Percentiles rank a stretch among this genome's conserved stretches.
Evolutionary conservation across 441 rosid genomes (phyloP).

Genomic region (Monsonia emarginata): DNA sequence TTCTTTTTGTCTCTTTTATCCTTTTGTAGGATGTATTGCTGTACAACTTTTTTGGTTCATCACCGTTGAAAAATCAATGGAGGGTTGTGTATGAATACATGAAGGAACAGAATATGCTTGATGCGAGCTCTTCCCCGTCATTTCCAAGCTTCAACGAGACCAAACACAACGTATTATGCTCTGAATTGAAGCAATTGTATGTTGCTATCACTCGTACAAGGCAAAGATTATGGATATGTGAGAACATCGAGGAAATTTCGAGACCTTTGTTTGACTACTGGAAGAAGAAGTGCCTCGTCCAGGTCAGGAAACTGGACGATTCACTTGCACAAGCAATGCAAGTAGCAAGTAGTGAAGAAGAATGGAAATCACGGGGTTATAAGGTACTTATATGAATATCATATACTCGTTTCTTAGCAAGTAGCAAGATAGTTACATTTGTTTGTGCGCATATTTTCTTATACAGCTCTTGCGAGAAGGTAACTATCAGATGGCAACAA

Average conservation of each 20-base stretch:
- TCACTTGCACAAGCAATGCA: conserved; percentile 36
- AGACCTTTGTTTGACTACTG: conserved; percentile 40
- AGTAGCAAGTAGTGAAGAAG: conserved; percentile 39
- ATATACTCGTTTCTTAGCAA: too few species aligned
- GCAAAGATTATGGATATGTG: conserved; percentile 47
- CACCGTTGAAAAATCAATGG: conserved; percentile 39
- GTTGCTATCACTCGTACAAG: conserved; percentile 49
- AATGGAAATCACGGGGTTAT: conserved; percentile 40
- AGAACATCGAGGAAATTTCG: conserved; percentile 25
- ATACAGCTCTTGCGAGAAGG: conserved; percentile 35
- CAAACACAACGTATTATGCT: conserved; percentile 36
- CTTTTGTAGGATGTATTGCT: conserved; percentile 38
- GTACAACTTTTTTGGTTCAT: conserved; percentile 42
- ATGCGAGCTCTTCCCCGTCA: conserved; percentile 12
- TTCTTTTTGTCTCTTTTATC: not conserved
- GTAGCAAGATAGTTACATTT: too few species aligned
- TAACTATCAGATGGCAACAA: conserved; percentile 41
- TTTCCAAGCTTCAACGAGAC: conserved; percentile 27
- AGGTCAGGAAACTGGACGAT: conserved; percentile 30
- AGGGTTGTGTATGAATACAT: conserved; percentile 38
- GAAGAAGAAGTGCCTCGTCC: conserved; percentile 32
- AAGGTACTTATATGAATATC: conserved; percentile 28
- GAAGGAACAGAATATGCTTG: conserved; percentile 32
- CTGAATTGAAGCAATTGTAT: conserved; percentile 52
- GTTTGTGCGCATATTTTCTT: too few species aligned